Evolutionary conservation across 176 grass and related monocot species (phyloP), one percentile per base, ranked within the genome.

Genomic region (Avena atlantica): DNA sequence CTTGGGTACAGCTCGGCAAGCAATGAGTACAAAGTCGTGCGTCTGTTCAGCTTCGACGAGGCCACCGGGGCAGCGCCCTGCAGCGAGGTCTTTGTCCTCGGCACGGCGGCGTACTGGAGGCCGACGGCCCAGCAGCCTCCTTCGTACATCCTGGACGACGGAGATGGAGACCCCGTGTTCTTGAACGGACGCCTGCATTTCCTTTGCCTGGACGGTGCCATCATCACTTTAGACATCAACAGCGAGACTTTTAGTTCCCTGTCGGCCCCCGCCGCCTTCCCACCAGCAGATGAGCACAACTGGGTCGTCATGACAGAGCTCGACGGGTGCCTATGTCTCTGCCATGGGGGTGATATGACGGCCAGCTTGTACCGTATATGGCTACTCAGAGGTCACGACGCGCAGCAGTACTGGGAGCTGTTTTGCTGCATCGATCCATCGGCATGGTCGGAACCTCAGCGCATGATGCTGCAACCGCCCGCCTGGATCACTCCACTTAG

Each of bases 21-120:
- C 51, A 47, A 48, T 2, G 45, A 48, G 52, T 71, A 34, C 6
- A 87, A 87, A 23, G 67, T 73, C 1, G 66, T 87, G 24, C 53
- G 17, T 8, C 16, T 81, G 42, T 81, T 87, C 0, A 21, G 58
- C 58, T 9, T 23, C 19, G 55, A 57, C 55, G 55, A 57, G 55
- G 55, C 7, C 17, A 62, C 56, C 12, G 13, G 67, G 15, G 17
- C 21, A 2, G 55, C 55, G 4, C 4, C 66, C 1, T 12, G 12
- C 55, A 81, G 53, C 12, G 67, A 87, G 55, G 67, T 87, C 25
- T 63, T 87, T 5, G 55, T 87, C 40, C 85, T 81, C 4, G 47
- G 40, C 85, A 59, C 12, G 14, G 67, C 17, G 48, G 78, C 55
- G 12, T 52, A 74, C 27, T 87, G 85, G 77, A 73, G 85, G 53